phyloP scores from a whole-genome alignment of 441 rosid genomes.

The Eugenia klotzschiana region DNA sequence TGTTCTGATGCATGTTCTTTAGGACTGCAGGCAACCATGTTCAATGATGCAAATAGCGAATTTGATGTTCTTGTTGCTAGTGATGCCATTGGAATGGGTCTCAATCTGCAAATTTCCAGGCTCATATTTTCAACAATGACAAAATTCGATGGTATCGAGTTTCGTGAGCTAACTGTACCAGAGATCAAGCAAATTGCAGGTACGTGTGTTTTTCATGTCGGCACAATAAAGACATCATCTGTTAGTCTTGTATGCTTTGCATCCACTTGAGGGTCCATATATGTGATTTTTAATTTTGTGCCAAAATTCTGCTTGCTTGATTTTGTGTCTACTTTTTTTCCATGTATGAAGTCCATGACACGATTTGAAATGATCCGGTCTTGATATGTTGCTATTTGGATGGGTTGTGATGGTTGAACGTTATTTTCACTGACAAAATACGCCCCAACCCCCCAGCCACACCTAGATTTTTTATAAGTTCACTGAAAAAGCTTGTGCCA shows the following conservation, averaged over 20 bases:
- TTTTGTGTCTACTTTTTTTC: neutral
- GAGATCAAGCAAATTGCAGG: constrained; percentile 98
- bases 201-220: neutral
- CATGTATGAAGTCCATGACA: neutral
- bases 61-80: constrained; percentile 96
- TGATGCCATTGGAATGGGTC: constrained; percentile 99
- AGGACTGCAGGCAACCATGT: constrained; percentile 74
- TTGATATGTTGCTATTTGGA: neutral
- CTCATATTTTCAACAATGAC: constrained; percentile 68
- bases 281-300: neutral
- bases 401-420: neutral
- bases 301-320: neutral
- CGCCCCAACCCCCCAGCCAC: neutral
- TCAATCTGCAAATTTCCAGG: constrained; percentile 84
- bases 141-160: constrained; percentile 66
- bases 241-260: neutral
- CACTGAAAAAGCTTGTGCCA: neutral
- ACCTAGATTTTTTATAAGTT: neutral
- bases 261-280: neutral
- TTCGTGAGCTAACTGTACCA: constrained; percentile 57
- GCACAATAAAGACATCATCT: neutral
- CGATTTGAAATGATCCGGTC: neutral
- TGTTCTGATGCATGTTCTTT: constrained; percentile 8
- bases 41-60: constrained; percentile 70
- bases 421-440: neutral